A percentile compares a stretch with the other conserved stretches of the same genome.
Evolutionary conservation across 139 green algal genomes (phyloP).

Genomic region (Picochlorum sp.): DNA sequence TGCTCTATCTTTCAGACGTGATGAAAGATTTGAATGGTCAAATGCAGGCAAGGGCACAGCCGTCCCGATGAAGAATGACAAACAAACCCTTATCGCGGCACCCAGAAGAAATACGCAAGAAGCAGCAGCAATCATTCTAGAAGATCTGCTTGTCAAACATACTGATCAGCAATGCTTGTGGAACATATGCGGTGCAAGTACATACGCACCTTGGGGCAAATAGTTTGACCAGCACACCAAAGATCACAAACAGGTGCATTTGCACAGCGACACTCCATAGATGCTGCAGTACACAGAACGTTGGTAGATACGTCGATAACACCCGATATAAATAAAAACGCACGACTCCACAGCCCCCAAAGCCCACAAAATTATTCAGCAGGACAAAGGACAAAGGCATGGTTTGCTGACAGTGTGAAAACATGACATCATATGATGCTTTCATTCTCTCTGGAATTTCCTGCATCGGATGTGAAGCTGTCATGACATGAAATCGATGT

Average conservation of each 20-base stretch:
- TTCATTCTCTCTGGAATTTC: not conserved
- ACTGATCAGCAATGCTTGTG: not conserved
- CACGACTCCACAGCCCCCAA: slow-evolving; percentile 14
- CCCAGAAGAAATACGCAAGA: not conserved
- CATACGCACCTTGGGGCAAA: not conserved
- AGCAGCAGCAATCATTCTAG: no score
- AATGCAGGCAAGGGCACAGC: not conserved
- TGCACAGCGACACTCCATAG: slow-evolving; percentile 12
- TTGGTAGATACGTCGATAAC: not conserved
- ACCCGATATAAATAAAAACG: not conserved
- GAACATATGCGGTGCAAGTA: not conserved
- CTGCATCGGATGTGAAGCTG: not conserved
- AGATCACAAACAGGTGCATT: slow-evolving; percentile 12
- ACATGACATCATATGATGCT: slow-evolving; percentile 1
- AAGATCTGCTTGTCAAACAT: no score
- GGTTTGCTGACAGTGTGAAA: slow-evolving; percentile 2
- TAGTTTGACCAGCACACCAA: not conserved
- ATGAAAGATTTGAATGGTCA: not conserved
- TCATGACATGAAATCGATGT: no score
- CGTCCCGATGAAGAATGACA: not conserved
- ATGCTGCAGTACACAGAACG: slow-evolving; percentile 1
- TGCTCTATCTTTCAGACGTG: not conserved
- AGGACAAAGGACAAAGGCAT: slow-evolving; percentile 9
- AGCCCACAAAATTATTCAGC: slow-evolving; percentile 18
- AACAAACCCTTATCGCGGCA: not conserved